Evolutionary conservation across 768 basidiomycete species (phyloP), one percentile per base, ranked within the genome.

Genomic region (Paxillus rubicundulus): DNA sequence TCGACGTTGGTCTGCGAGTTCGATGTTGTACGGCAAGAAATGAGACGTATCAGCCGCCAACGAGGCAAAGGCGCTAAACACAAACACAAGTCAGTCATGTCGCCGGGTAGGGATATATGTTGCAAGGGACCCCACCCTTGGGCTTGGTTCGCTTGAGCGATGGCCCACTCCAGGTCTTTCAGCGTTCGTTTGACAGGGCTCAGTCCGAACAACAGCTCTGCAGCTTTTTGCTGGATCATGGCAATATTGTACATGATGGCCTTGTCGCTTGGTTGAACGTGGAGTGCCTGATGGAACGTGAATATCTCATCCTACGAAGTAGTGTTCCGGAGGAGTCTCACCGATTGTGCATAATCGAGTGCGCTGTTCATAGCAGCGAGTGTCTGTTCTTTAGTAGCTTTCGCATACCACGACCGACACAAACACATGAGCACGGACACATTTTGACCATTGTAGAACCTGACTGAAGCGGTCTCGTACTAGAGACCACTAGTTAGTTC

Each of bases 201-300:
- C 21, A 95, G 71, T 1, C 82, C 77, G 58, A 93, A 86, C 21
- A 98, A 72, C 72, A 98, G 79, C 68, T 98, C 96, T 0, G 92
- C 90, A 0, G 90, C 86, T 70, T 98, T 98, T 67, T 99, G 97
- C 69, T 95, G 87, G 32, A 98, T 93, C 89, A 99, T 95, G 49
- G 96, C 95, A 61, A 98, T 91, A 69, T 99, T 98, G 72, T 95
- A 98, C 39, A 92, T 55, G 46, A 88, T 84, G 3, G 92, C 89
- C 65, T 95, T 94, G 73, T 99, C 97, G 50, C 77, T 80, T 0
- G 94, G 93, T 58, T 88, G 85, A 6, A 93, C 70, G 57, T 91
- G 87, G 14, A 89, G 75, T 1, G 95, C 94, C 95, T 98, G 57
- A 5, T 41, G 9, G 10, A 47, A 24, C 9, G 24, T 51, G 20